Base-by-base conservation (phyloP, 1,284 basidiomycete species). In the Flammula alnicola region DNA sequence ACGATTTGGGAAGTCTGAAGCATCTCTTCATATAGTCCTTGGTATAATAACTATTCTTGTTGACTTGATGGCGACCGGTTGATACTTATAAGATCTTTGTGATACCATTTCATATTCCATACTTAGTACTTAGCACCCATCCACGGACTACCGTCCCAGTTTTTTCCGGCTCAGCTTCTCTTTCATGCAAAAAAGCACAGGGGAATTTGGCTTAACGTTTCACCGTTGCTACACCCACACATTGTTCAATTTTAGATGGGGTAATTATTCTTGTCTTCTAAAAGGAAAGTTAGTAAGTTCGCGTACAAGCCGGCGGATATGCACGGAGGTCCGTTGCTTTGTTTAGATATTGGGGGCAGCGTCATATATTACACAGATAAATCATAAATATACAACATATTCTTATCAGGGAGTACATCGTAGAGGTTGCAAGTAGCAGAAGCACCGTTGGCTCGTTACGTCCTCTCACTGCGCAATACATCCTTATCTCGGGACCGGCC, bases 11-110 rank as follows among this genome's bases (percentile, higher is more conserved):
- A 31, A 47, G 35, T 33, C 41, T 55, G 27, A 44, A n/a, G 25
- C 44, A 27, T 27, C 10, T 39, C 19, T 10, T 44, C 31, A 25
- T 44, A 3, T 50, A 76, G 74, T 75, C 22, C 69, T 76, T 39
- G 74, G 74, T 12, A 74, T 76, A 38, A 66, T 75, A 23, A 76
- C 73, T 12, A 76, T 77, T 48, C 67, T 75, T 29, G 74, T 77
- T 22, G 75, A 77, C 58, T 53, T 76, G 41, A 73, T 76, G 72
- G 70, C 73, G 14, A 46, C 55, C 23, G 47, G 47, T 32, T 49
- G 19, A 37, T 20, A 12, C 20, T n/a, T n/a, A n/a, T n/a, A n/a
- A n/a, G n/a, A n/a, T n/a, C n/a, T n/a, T n/a, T n/a, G n/a, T n/a
- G n/a, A n/a, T n/a, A n/a, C n/a, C n/a, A n/a, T n/a, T n/a, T n/a